Base-by-base conservation (phyloP, 139 green algal genomes). In the Micractinium sp. region DNA sequence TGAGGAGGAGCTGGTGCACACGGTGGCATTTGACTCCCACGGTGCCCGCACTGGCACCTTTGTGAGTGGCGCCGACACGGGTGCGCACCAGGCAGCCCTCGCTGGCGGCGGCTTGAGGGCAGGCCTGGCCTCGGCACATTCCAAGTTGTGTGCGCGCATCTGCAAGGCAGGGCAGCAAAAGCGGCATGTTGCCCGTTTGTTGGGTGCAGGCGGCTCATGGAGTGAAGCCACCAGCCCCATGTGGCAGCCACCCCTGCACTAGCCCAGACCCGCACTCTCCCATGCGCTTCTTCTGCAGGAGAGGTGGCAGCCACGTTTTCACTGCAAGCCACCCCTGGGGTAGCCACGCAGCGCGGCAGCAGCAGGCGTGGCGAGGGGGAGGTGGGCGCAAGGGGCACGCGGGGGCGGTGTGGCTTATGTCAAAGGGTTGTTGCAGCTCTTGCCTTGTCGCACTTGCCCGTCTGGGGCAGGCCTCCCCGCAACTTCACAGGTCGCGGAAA, bases 1-100 rank as follows among this genome's bases (percentile, higher is more conserved):
- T 36, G 83, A 87, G 16, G 83, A 87, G 27, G 38, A 38, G 18
- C 83, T 87, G 67, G 83, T 87, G 27, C 66, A 87, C 29, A 38
- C 60, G 25, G 27, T n/a, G 2, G 15, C 25, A 16, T 87, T 87
- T 69, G 83, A 87, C 29, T 67, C 38, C 12, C 25, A 61, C 22
- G 66, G 83, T 1, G 66, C 38, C 0, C n/a, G n/a, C 0, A 33
- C 36, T 4, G 83, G 83, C 63, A 80, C 67, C 33, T 41, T 39
- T 22, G 83, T 87, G 27, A 13, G 27, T 7, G 83, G 12, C 22
- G 66, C 31, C 15, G 83, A 87, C 67, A 87, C 83, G 41, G 67
- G 83, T 41, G 31, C 66, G 83, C 18, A 4, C 14, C 20, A 20
- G 19, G 66, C 23, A 27, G 66, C 66, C 66, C 23, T 5, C 2